Base-by-base conservation (phyloP, 2,329 filamentous ascomycete genomes). In the Macrophomina phaseolina region DNA sequence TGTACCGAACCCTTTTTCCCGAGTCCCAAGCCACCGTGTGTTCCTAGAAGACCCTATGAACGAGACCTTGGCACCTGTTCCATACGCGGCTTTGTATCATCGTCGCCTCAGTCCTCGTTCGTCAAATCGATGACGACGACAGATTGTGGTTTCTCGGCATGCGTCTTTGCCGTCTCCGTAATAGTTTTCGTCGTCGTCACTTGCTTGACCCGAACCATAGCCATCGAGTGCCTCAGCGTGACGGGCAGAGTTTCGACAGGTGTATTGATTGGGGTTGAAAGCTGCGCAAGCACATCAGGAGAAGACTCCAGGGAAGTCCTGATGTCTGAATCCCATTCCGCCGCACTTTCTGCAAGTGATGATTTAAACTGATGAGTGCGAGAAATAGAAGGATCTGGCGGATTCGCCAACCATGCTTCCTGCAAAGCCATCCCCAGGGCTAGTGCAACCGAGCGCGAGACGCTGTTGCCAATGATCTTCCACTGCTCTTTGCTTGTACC, bases 391-490 rank as follows among this genome's bases (percentile, higher is more conserved):
- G 23, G 1, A n/a, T 51, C 58, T 2, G 6, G 45, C 2, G 90
- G 90, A 42, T 69, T 73, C 1, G 64, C 45, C 7, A 73, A 48
- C 80, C 80, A 88, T 0, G 89, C 89, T 68, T 89, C 84, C 7
- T 89, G 81, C 12, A 93, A 78, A 9, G 83, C 81, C 4, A 91
- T 72, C 0, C 92, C 92, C 1, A 93, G 75, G 0, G 87, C 87
- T 18, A 93, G 76, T 0, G 91, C 86, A 1, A 92, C 85, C 30
- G 87, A 85, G 8, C 91, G 81, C 2, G 91, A 87, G 0, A 96
- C 92, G 34, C 89, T 91, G 75, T 96, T 96, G 0, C 92, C 92
- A 0, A 94, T 82, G 23, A 92, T 86, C 65, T 83, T 85, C 79
- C 86, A 89, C 73, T 92, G 89, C 1, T 88, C 79, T 0, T 45